phyloP scores from a whole-genome alignment of 2,329 filamentous ascomycete species.

The Monilinia vaccinii-corymbosi region DNA sequence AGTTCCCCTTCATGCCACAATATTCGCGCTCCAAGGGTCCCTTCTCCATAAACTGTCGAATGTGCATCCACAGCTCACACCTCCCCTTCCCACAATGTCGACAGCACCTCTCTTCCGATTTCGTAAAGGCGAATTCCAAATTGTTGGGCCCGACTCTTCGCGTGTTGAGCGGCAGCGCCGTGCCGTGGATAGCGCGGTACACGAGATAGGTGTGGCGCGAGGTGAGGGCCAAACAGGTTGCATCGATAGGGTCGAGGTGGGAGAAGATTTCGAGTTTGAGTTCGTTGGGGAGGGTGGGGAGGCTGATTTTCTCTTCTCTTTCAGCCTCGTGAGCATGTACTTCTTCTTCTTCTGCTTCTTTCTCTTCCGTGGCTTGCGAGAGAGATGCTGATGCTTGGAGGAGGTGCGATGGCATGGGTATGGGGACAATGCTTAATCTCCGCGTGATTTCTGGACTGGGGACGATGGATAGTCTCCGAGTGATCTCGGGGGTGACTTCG shows the following conservation, averaged over 20 bases:
- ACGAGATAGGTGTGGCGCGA: conserved; percentile 50
- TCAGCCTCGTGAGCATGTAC: too few species aligned
- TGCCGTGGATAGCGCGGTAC: conserved; percentile 44
- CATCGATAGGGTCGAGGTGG: conserved; percentile 55
- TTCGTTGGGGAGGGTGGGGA: conserved; percentile 41
- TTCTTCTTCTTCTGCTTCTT: conserved; percentile 13
- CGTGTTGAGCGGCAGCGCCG: conserved; percentile 45
- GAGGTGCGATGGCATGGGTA: background rate
- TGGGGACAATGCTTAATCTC: conserved; percentile 11
- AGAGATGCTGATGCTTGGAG: conserved; percentile 1
- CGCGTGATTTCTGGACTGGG: conserved; percentile 16
- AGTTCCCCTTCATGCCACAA: conserved; percentile 50
- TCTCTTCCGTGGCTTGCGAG: conserved; percentile 21
- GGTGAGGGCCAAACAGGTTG: conserved; percentile 51
- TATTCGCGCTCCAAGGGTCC: conserved; percentile 40
- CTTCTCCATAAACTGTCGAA: conserved; percentile 49
- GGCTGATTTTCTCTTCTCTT: conserved; percentile 1
- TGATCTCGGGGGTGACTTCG: conserved; percentile 7
- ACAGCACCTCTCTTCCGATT: conserved; percentile 53
- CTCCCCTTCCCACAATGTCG: conserved; percentile 51
- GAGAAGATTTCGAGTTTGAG: conserved; percentile 53
- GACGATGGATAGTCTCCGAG: conserved; percentile 9
- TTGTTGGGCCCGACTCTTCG: conserved; percentile 52
- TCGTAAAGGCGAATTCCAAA: conserved; percentile 55
- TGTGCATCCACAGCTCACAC: conserved; percentile 55